These are phyloP conservation scores for Phytophthora fragariae DNA, from an alignment of 352 stramenopile species.

Conservation along the genomic window DNA sequence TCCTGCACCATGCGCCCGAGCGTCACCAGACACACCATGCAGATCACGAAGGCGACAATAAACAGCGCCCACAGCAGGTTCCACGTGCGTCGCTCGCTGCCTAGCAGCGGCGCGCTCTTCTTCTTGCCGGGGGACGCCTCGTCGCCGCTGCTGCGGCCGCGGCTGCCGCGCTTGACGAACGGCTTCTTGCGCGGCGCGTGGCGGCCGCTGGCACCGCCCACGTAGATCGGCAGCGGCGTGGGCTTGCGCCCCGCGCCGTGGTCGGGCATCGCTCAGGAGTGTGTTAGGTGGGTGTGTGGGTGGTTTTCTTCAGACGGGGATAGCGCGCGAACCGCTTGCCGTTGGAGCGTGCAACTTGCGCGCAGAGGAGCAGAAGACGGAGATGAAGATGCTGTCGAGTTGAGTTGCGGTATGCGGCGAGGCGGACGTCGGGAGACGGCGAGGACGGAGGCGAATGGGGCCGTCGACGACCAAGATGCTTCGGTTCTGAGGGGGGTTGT, in stretches of 20 bases:
- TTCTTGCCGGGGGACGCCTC: slow-evolving; percentile 15
- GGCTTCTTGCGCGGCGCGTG: slow-evolving; percentile 45
- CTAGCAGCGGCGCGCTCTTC: slow-evolving; percentile 3
- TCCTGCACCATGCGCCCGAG: slow-evolving; percentile 60
- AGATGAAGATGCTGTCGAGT: neutral
- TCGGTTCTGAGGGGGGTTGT: neutral
- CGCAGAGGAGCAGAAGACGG: slow-evolving; percentile 7
- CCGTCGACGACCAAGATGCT: neutral
- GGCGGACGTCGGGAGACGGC: neutral
- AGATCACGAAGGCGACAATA: slow-evolving; percentile 51
- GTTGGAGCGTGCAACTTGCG: neutral
- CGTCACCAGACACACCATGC: slow-evolving; percentile 60
- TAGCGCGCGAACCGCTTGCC: slow-evolving; percentile 12
- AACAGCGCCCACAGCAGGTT: slow-evolving; percentile 61
- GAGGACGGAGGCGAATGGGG: neutral
- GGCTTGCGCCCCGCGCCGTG: slow-evolving; percentile 40
- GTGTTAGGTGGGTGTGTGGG: neutral
- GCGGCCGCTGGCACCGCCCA: slow-evolving; percentile 30
- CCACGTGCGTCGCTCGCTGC: slow-evolving; percentile 41
- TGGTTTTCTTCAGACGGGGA: slow-evolving; percentile 12
- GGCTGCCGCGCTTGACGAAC: slow-evolving; percentile 40
- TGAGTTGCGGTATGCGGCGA: neutral
- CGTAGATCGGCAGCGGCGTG: slow-evolving; percentile 51
- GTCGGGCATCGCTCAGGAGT: slow-evolving; percentile 35
- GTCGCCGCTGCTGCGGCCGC: slow-evolving; percentile 35